Percentiles rank a stretch among this genome's conserved stretches.
These are phyloP conservation scores for Fusarium sp. DNA, from an alignment of 2,329 filamentous ascomycete genomes.

Conservation along the genomic window DNA sequence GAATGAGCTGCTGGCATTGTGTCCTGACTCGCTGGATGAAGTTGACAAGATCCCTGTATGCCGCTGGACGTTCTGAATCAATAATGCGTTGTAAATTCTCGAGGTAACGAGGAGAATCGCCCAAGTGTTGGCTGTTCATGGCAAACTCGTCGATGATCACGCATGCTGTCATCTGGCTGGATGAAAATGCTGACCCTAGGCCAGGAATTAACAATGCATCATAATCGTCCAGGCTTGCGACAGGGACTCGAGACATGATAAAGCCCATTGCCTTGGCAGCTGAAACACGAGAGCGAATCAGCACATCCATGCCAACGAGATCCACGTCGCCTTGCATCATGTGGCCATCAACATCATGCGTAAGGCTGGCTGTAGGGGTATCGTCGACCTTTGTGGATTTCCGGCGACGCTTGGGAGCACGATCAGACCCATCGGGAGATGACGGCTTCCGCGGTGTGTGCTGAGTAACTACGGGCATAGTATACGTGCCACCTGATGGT, in stretches of 20 bases:
- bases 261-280: conserved; percentile 88
- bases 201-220: conserved; percentile 72
- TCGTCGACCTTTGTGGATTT: conserved; percentile 88
- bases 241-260: conserved; percentile 81
- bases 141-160: conserved; percentile 92
- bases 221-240: conserved; percentile 68
- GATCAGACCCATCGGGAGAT: conserved; percentile 65
- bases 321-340: conserved; percentile 99
- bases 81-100: conserved; percentile 77
- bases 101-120: conserved; percentile 62
- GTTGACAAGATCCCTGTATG: conserved; percentile 90
- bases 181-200: conserved; percentile 79
- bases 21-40: conserved; percentile 89
- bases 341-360: conserved; percentile 95
- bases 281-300: conserved; percentile 89
- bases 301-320: conserved; percentile 86
- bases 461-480: conserved; percentile 58
- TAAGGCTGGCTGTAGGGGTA: conserved; percentile 66
- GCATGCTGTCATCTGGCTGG: conserved; percentile 84
- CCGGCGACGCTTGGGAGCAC: conserved; percentile 78
- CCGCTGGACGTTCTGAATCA: conserved; percentile 80
- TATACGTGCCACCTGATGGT: conserved; percentile 88
- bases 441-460: conserved; percentile 58
- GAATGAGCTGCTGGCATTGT: conserved; percentile 89
- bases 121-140: conserved; percentile 61